Percentiles rank a stretch among this genome's conserved stretches.
These are phyloP conservation scores for Delitschia confertaspora DNA, from an alignment of 495 filamentous ascomycete species.

Conservation along the genomic window DNA sequence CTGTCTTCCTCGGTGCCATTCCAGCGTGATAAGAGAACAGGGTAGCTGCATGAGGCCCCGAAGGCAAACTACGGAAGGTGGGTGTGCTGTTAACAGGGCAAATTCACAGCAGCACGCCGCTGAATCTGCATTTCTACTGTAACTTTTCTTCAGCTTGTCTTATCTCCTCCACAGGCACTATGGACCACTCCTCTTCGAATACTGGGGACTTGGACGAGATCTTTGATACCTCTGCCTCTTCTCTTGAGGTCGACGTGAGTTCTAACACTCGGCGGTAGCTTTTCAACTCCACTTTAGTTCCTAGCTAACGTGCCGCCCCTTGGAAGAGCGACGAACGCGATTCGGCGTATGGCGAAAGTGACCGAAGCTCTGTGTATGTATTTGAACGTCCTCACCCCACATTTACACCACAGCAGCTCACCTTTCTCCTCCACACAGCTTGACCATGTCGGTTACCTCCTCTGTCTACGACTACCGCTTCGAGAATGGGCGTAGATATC, in stretches of 20 bases:
- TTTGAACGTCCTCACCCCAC: not conserved
- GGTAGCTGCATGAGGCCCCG: too few relatives aligned
- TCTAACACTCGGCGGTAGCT: not conserved
- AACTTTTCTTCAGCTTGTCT: too few relatives aligned
- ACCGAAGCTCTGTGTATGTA: conserved; percentile 18
- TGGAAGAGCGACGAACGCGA: conserved; percentile 25
- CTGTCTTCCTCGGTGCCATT: too few relatives aligned
- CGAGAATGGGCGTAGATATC: conserved; percentile 50
- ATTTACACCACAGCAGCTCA: not conserved
- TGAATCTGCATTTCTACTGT: too few relatives aligned
- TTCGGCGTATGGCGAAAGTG: conserved; percentile 21
- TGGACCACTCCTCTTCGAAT: not conserved
- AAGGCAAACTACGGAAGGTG: too few relatives aligned
- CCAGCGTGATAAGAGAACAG: too few relatives aligned
- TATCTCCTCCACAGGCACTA: too few relatives aligned
- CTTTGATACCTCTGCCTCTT: conserved; percentile 11
- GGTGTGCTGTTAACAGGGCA: too few relatives aligned
- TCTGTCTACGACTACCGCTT: conserved; percentile 18
- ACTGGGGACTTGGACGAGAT: not conserved
- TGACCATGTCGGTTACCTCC: conserved; percentile 18
- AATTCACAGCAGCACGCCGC: too few relatives aligned
- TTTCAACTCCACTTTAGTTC: not conserved
- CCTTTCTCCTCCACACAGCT: not conserved
- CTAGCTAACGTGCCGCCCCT: conserved; percentile 10
- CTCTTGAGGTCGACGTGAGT: conserved; percentile 20